Base-by-base conservation (phyloP, 371 early-diverging fungal species). In the Blastocladiella emersonii region DNA sequence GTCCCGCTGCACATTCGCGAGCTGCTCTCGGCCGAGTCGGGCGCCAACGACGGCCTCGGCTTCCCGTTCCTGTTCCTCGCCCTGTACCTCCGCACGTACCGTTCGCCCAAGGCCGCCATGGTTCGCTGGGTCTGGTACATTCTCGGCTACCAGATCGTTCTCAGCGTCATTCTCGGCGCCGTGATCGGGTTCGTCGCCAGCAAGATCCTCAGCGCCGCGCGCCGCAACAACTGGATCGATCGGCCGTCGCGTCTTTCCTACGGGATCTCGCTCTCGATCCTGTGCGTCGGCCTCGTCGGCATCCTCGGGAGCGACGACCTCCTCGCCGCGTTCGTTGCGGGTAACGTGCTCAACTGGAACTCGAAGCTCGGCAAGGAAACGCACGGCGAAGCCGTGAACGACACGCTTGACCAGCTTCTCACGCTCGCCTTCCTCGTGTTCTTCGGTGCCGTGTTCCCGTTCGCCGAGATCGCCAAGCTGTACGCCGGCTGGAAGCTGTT, bases 361-460 rank as follows among this genome's bases (percentile, higher is more conserved):
- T 88, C 85, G 56, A 92, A 91, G 90, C 92, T 93, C 73, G 78
- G 86, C 51, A 71, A 86, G 49, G 91, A 93, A 67, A 87, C 87
- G 27, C 81, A 86, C 62, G 90, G 90, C 66, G 85, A 89, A 0
- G 87, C 90, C 51, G 76, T 95, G 25, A 90, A 92, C 66, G 94
- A 95, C 63, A 87, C 91, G 8, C 79, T 97, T 57, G 98, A 96
- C 70, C 84, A 85, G 73, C 70, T 96, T 59, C 73, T 97, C 64
- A 94, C 92, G 72, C 74, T 89, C 69, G 72, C 91, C 6, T 89
- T 92, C 61, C 98, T 98, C 77, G 80, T 95, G 25, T 91, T 88
- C 66, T 25, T 36, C 34, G 25, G 23, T 30, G 92, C 93, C 10
- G 92, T 89, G 84, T 57, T 72, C 10, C 72, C 76, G 7, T 91